Evolutionary conservation across 2,329 filamentous ascomycete species (phyloP).

Genomic region (Diaporthe humulicola): DNA sequence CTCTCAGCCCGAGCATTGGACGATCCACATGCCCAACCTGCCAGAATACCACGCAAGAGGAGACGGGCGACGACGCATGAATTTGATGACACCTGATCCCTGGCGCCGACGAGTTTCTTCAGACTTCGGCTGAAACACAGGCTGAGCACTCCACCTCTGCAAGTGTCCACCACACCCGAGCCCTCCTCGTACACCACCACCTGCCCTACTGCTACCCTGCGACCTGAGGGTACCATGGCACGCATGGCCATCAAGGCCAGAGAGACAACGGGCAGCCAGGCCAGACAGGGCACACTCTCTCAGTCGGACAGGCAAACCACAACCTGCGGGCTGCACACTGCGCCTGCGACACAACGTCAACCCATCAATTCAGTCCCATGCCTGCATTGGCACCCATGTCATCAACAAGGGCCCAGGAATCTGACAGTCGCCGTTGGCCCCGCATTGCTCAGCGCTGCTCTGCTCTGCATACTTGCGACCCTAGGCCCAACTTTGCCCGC

Average conservation of each 20-base stretch:
- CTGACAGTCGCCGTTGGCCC: conserved; percentile 30
- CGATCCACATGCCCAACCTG: conserved; percentile 17
- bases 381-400: conserved; percentile 19
- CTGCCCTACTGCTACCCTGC: conserved; percentile 27
- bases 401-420: not conserved
- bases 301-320: conserved; percentile 1
- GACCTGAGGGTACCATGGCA: not conserved
- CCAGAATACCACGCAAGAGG: not conserved
- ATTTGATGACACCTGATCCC: conserved; percentile 31
- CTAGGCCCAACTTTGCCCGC: conserved; percentile 19
- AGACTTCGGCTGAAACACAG: conserved; percentile 33
- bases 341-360: conserved; percentile 30
- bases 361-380: conserved; percentile 20
- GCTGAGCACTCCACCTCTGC: conserved; percentile 31
- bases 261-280: not conserved
- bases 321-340: conserved; percentile 18
- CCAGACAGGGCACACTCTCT: not conserved
- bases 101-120: conserved; percentile 29
- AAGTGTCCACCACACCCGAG: conserved; percentile 26
- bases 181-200: conserved; percentile 26
- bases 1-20: conserved; percentile 19
- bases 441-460: conserved; percentile 14
- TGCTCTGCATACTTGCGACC: conserved; percentile 22
- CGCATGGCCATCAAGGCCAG: not conserved
- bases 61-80: conserved; percentile 24